Percentiles rank a stretch among this genome's conserved stretches.
Conservation (phyloP, 2,329 filamentous ascomycete genomes). For the Ophiostoma sp. region DNA sequence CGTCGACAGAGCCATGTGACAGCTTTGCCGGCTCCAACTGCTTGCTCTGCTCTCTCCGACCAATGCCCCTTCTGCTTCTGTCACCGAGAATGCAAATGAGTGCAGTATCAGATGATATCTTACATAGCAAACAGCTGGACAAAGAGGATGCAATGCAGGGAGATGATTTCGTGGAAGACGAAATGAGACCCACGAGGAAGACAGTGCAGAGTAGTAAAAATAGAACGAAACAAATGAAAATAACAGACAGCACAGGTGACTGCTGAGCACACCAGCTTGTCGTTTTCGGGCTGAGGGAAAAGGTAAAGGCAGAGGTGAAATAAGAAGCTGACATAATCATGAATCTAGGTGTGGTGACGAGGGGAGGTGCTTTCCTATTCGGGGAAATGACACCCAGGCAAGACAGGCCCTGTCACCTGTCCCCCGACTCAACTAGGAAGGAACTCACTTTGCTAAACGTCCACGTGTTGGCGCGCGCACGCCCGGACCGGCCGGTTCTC, state of each 20-base stretch:
- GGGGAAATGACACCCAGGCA: background rate
- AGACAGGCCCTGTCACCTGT: background rate
- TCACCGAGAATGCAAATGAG: background rate
- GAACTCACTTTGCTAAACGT: constrained; percentile 11
- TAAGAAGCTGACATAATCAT: background rate
- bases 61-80: background rate
- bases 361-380: constrained; percentile 3
- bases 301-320: background rate
- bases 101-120: background rate
- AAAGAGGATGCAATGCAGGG: background rate
- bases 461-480: constrained; percentile 12
- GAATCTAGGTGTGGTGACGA: background rate
- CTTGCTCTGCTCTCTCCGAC: background rate
- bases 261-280: background rate
- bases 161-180: background rate
- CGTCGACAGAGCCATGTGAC: background rate
- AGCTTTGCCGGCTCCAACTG: background rate
- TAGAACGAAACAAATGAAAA: background rate
- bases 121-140: background rate
- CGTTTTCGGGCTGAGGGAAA: background rate
- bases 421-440: background rate
- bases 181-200: background rate
- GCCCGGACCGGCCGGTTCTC: background rate
- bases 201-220: background rate
- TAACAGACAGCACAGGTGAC: background rate